A percentile compares a stretch with the other conserved stretches of the same genome.
These are phyloP conservation scores for Paecilomyces dactylethromorphus DNA, from an alignment of 2,329 filamentous ascomycete genomes.

Conservation along the genomic window DNA sequence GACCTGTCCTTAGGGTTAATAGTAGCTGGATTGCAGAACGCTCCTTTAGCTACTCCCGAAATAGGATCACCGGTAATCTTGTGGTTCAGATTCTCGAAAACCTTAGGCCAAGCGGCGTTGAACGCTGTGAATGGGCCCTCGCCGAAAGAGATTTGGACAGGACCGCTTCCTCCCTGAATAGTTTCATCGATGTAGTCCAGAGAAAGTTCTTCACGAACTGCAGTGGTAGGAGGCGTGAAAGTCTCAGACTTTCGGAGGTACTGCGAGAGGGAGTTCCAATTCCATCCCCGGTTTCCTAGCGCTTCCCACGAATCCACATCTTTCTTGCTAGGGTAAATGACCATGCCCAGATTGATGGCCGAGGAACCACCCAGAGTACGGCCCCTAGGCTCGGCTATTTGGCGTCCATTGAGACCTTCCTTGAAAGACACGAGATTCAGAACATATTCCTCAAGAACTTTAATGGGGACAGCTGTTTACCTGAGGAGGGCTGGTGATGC, in stretches of 20 bases:
- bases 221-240: conserved; percentile 15
- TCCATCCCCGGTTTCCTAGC: conserved; percentile 33
- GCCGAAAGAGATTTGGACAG: conserved; percentile 9
- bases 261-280: conserved; percentile 23
- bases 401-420: conserved; percentile 10
- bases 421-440: neutral
- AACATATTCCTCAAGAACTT: neutral
- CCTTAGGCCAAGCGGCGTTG: conserved; percentile 11
- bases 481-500: conserved; percentile 7
- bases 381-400: conserved; percentile 4
- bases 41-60: conserved; percentile 29
- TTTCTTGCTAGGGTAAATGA: conserved; percentile 13
- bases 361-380: conserved; percentile 17
- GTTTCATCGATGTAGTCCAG: conserved; percentile 3
- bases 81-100: conserved; percentile 8
- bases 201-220: conserved; percentile 5
- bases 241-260: conserved; percentile 32
- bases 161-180: conserved; percentile 5
- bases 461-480: neutral
- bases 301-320: conserved; percentile 33
- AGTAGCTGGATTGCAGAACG: conserved; percentile 27
- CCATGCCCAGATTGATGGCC: conserved; percentile 25
- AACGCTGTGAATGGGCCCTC: conserved; percentile 4
- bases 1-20: conserved; percentile 9
- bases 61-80: conserved; percentile 18